Evolutionary conservation across 495 filamentous ascomycete genomes (phyloP), one percentile per base, ranked within the genome.

Genomic region (Letharia columbiana): DNA sequence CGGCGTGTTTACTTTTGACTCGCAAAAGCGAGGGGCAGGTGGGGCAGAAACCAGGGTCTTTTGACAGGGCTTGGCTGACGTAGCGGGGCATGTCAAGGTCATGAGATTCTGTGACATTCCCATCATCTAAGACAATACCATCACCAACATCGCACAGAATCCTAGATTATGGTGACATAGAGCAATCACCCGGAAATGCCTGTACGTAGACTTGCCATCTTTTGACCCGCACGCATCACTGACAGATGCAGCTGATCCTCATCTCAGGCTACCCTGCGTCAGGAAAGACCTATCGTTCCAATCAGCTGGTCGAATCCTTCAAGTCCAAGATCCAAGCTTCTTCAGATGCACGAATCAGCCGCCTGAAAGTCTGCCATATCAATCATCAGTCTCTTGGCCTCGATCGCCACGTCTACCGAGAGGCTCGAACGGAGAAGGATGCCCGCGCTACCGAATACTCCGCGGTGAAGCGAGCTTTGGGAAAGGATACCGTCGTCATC

Each of bases 241-340:
- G 41, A 72, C 45, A 35, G 2, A 23, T 20, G 20, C 71, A 98
- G 94, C 86, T 98, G 74, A 90, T 98, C 69, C 87, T 96, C 64
- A 78, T 98, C 72, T 92, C 93, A 67, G 94, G 94, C 71, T 91
- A 90, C 74, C 94, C 94, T 44, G 90, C 87, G 73, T 95, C 94
- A 41, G 94, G 94, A 71, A 96, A 98, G 74, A 94, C 90, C 60
- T 84, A 90, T 64, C 91, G 94, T 74, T 90, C 92, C 28, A 75
- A 78, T 61, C 92, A 97, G 76, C 86, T 98, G 28, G 78, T 87
- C 68, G 71, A 77, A 64, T 85, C 85, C 77, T 86, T 96, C 75
- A 73, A 73, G 62, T 64, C 77, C 56, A 70, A 76, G 42, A 69
- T 78, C 76, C 60, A 79, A 71, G 61, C 83, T 75, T 73, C 84